These are phyloP conservation scores for Xylariaceae sp. DNA, from an alignment of 2,329 filamentous ascomycete species.

Conservation along the genomic window DNA sequence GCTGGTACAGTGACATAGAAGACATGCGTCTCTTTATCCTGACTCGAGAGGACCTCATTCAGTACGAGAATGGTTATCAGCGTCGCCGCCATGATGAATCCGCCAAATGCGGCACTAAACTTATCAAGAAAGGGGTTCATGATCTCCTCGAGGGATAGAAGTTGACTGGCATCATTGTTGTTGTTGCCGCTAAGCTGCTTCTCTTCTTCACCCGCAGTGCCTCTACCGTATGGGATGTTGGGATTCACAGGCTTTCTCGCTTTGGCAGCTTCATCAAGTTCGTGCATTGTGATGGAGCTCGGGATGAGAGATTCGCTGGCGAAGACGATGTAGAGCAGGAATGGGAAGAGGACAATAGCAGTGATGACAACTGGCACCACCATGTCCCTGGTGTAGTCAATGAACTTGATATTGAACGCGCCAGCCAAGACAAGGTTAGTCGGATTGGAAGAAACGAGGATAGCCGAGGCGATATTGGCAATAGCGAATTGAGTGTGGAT, in stretches of 20 bases:
- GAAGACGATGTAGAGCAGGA: slow-evolving; percentile 65
- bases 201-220: slow-evolving; percentile 48
- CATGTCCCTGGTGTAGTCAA: slow-evolving; percentile 72
- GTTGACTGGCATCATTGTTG: slow-evolving; percentile 47
- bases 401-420: slow-evolving; percentile 66
- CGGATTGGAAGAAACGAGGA: slow-evolving; percentile 71
- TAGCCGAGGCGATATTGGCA: slow-evolving; percentile 68
- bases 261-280: slow-evolving; percentile 53
- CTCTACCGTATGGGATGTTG: slow-evolving; percentile 61
- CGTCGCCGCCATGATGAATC: slow-evolving; percentile 59
- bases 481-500: slow-evolving; percentile 66
- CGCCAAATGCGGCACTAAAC: slow-evolving; percentile 58
- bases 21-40: slow-evolving; percentile 49
- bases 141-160: slow-evolving; percentile 63
- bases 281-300: slow-evolving; percentile 59
- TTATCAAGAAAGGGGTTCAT: slow-evolving; percentile 71
- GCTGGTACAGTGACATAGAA: slow-evolving; percentile 66
- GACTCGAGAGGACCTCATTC: slow-evolving; percentile 52
- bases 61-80: slow-evolving; percentile 60
- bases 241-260: slow-evolving; percentile 59
- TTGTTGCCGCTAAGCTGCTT: slow-evolving; percentile 39
- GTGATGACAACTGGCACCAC: slow-evolving; percentile 67
- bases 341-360: slow-evolving; percentile 61
- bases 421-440: slow-evolving; percentile 70
- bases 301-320: slow-evolving; percentile 59